phyloP scores from a whole-genome alignment of 2,329 filamentous ascomycete genomes.

The Thermothelomyces thermophilus region DNA sequence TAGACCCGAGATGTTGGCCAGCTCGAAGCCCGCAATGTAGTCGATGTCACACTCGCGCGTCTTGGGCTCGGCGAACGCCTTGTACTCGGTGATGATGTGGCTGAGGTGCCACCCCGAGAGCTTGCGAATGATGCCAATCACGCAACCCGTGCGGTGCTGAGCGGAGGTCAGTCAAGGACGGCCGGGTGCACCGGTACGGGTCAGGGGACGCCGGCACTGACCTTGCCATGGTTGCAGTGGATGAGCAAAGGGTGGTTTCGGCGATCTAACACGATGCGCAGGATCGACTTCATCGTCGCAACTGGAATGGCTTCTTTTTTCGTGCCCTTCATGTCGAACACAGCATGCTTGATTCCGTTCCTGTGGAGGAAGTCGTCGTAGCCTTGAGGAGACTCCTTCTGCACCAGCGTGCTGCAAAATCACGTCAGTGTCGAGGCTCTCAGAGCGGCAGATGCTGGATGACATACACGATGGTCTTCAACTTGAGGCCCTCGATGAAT shows the following conservation, averaged over 20 bases:
- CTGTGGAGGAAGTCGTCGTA: slow-evolving; percentile 56
- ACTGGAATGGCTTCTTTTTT: slow-evolving; percentile 69
- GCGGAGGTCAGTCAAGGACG: background rate
- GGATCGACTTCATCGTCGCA: slow-evolving; percentile 61
- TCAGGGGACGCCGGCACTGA: slow-evolving; percentile 29
- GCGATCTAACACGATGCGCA: slow-evolving; percentile 64
- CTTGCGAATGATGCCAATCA: slow-evolving; percentile 73
- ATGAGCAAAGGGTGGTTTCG: slow-evolving; percentile 74
- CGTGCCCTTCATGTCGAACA: slow-evolving; percentile 79
- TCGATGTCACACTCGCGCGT: slow-evolving; percentile 52
- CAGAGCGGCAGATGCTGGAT: background rate
- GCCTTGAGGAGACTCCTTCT: slow-evolving; percentile 50
- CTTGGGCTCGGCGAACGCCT: slow-evolving; percentile 55
- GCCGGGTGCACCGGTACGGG: background rate
- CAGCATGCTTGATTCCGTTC: slow-evolving; percentile 63
- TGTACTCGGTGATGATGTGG: slow-evolving; percentile 66
- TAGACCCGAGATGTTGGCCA: slow-evolving; percentile 33
- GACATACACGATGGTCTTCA: slow-evolving; percentile 74
- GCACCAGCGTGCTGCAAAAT: slow-evolving; percentile 50
- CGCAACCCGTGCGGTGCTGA: slow-evolving; percentile 84
- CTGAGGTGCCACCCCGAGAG: slow-evolving; percentile 59
- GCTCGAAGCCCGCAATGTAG: slow-evolving; percentile 49
- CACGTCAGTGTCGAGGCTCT: slow-evolving; percentile 13
- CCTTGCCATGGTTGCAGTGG: slow-evolving; percentile 89
- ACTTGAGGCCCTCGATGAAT: slow-evolving; percentile 58